Percentiles rank a stretch among this genome's conserved stretches.
Conservation (phyloP, 805 yeast species). For the Cyberlindnera subsufficiens region DNA sequence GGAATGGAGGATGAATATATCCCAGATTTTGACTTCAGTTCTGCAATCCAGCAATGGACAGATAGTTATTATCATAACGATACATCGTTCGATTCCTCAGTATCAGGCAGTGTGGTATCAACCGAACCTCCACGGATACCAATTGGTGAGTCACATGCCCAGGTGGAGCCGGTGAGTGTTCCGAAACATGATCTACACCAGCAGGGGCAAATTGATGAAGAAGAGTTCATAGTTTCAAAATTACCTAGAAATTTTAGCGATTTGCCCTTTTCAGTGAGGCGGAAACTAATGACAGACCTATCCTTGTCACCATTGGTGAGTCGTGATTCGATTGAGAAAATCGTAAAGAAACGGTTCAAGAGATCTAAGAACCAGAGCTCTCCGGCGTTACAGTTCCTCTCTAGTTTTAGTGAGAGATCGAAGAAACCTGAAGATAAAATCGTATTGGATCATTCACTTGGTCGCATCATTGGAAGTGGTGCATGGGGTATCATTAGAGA, state of each 20-base stretch:
- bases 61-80: constrained; percentile 14
- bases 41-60: constrained; percentile 45
- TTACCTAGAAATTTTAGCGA: constrained; percentile 49
- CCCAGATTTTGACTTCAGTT: constrained; percentile 60
- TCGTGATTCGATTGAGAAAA: constrained; percentile 24
- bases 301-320: constrained; percentile 26
- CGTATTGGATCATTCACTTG: constrained; percentile 57
- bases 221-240: constrained; percentile 25
- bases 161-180: constrained; percentile 30
- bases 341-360: constrained; percentile 22
- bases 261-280: constrained; percentile 57
- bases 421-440: constrained; percentile 43
- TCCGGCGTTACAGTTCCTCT: constrained; percentile 24
- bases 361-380: constrained; percentile 15
- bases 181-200: constrained; percentile 17
- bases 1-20: constrained; percentile 75
- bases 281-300: constrained; percentile 31
- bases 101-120: constrained; percentile 9
- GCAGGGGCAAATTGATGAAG: constrained; percentile 16
- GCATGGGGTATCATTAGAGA: constrained; percentile 87
- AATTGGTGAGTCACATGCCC: constrained; percentile 26
- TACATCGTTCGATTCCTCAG: constrained; percentile 14
- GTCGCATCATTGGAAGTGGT: constrained; percentile 78
- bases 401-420: constrained; percentile 20
- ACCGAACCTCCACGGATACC: constrained; percentile 13